Evolutionary conservation across 2,329 filamentous ascomycete species (phyloP).

Genomic region (Parastagonospora avenae): DNA sequence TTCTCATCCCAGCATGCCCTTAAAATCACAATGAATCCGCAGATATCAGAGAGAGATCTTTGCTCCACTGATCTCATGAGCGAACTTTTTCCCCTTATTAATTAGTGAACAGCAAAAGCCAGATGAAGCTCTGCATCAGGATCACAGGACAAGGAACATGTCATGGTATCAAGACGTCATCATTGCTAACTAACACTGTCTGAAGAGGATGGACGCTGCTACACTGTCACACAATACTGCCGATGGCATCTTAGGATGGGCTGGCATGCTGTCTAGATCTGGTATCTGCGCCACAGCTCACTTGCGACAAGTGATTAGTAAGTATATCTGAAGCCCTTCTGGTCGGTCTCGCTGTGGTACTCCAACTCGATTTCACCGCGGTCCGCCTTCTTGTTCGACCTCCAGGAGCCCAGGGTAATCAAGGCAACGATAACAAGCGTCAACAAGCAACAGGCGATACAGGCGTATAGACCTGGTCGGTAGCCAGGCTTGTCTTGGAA

Average conservation of each 20-base stretch:
- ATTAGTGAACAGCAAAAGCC: too few species aligned
- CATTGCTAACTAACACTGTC: constrained; percentile 1
- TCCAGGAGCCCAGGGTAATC: constrained; percentile 39
- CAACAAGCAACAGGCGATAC: constrained; percentile 46
- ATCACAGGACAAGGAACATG: too few species aligned
- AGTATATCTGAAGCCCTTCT: constrained; percentile 45
- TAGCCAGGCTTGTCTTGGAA: constrained; percentile 46
- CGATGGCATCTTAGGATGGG: not conserved
- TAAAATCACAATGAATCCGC: too few species aligned
- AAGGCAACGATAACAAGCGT: constrained; percentile 42
- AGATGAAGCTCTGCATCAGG: too few species aligned
- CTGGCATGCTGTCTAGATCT: not conserved
- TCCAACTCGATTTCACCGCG: constrained; percentile 51
- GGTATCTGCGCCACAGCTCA: not conserved
- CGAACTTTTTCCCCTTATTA: too few species aligned
- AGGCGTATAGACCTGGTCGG: constrained; percentile 45
- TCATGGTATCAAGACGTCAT: not conserved
- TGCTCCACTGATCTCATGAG: too few species aligned
- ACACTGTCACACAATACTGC: not conserved
- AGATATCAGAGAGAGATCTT: too few species aligned
- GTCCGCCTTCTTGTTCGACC: constrained; percentile 46
- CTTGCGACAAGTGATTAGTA: constrained; percentile 11
- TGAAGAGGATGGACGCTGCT: not conserved
- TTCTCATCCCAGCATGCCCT: too few species aligned
- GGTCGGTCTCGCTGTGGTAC: constrained; percentile 39